These are phyloP conservation scores for Aegilops tauschii DNA, from an alignment of 176 grass and related monocot species.

Conservation along the genomic window DNA sequence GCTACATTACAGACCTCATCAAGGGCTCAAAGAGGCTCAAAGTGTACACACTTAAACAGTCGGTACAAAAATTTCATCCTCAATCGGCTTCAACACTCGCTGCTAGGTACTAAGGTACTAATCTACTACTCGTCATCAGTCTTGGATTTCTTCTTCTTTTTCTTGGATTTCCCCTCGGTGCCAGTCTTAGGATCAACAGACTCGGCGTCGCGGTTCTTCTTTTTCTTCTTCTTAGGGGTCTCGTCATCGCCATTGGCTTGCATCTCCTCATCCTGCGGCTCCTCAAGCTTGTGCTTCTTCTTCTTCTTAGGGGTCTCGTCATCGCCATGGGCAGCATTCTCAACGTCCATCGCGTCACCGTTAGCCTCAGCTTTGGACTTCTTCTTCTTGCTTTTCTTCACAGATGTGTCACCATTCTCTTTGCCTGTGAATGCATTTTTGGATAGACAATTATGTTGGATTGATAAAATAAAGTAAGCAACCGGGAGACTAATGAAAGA, in stretches of 20 bases:
- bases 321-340: too few species aligned
- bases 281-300: constrained; percentile 34
- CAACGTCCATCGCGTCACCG: constrained; percentile 49
- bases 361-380: constrained; percentile 49
- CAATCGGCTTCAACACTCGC: neutral
- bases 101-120: neutral
- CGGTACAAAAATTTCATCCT: neutral
- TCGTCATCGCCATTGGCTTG: constrained; percentile 21
- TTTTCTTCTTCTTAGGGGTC: constrained; percentile 48
- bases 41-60: neutral
- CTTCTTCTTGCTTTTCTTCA: constrained; percentile 70
- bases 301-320: too few species aligned
- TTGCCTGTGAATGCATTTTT: neutral
- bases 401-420: constrained; percentile 17
- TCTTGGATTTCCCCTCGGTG: constrained; percentile 44
- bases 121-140: neutral
- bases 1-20: constrained; percentile 9
- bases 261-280: constrained; percentile 16
- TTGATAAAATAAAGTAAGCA: neutral
- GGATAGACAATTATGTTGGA: neutral
- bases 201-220: constrained; percentile 25
- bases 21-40: neutral
- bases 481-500: neutral
- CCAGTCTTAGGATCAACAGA: constrained; percentile 26
- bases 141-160: constrained; percentile 42